These are phyloP conservation scores for Phaeosphaeria sp. DNA, from an alignment of 2,329 filamentous ascomycete genomes.

Conservation along the genomic window DNA sequence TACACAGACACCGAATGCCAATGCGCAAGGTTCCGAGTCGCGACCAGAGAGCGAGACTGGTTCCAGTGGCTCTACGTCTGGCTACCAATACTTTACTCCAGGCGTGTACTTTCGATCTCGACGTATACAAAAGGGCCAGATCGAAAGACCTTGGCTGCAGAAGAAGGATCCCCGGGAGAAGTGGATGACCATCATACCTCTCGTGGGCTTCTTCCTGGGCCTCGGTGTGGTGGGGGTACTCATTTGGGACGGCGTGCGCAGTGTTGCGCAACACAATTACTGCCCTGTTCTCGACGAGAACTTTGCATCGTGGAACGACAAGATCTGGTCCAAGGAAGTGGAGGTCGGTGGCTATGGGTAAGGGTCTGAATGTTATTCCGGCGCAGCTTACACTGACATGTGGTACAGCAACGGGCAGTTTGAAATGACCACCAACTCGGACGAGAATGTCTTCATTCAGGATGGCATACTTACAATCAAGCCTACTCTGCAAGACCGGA, in stretches of 20 bases:
- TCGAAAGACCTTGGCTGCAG: slow-evolving; percentile 80
- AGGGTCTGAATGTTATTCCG: slow-evolving; percentile 40
- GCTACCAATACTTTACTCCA: slow-evolving; percentile 13
- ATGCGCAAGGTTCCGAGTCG: slow-evolving; percentile 10
- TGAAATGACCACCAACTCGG: slow-evolving; percentile 72
- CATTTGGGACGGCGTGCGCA: slow-evolving; percentile 75
- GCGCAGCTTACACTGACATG: slow-evolving; percentile 29
- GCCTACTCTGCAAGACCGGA: slow-evolving; percentile 76
- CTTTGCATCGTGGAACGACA: slow-evolving; percentile 65
- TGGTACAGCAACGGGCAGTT: slow-evolving; percentile 77
- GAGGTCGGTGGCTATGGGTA: slow-evolving; percentile 79
- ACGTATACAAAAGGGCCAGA: slow-evolving; percentile 72
- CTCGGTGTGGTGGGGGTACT: slow-evolving; percentile 72
- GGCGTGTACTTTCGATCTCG: slow-evolving; percentile 71
- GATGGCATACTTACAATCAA: slow-evolving; percentile 75
- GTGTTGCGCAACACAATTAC: slow-evolving; percentile 77
- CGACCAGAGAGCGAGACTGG: slow-evolving; percentile 9
- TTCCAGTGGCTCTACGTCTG: slow-evolving; percentile 11
- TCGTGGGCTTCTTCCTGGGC: slow-evolving; percentile 74
- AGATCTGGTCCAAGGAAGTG: slow-evolving; percentile 76
- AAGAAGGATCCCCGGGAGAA: slow-evolving; percentile 80
- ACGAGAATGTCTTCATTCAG: slow-evolving; percentile 77
- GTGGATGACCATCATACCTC: slow-evolving; percentile 82
- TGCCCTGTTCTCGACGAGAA: slow-evolving; percentile 72
- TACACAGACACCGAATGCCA: slow-evolving; percentile 14